Evolutionary conservation across 2,329 filamentous ascomycete genomes (phyloP).

Genomic region (Tothia fuscella): DNA sequence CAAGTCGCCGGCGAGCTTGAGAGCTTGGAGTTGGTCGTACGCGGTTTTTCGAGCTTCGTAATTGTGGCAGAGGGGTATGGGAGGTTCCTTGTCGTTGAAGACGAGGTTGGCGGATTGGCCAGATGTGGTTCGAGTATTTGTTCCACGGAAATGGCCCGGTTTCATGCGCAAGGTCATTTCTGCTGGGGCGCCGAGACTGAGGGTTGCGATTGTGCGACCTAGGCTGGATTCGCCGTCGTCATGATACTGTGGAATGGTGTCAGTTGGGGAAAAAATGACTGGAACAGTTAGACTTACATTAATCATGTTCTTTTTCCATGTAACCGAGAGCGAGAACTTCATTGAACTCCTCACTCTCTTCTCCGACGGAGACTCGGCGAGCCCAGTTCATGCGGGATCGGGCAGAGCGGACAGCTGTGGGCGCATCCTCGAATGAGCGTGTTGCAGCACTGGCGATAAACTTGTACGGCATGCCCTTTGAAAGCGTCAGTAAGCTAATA

Average conservation of each 20-base stretch:
- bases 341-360: slow-evolving; percentile 41
- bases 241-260: too few species aligned
- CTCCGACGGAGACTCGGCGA: slow-evolving; percentile 29
- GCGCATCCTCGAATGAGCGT: slow-evolving; percentile 16
- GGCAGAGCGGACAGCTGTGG: slow-evolving; percentile 35
- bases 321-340: slow-evolving; percentile 53
- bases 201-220: slow-evolving; percentile 49
- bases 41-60: slow-evolving; percentile 24
- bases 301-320: slow-evolving; percentile 47
- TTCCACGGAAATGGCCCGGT: slow-evolving; percentile 28
- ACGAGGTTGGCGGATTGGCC: slow-evolving; percentile 9
- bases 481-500: too few species aligned
- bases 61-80: slow-evolving; percentile 20
- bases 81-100: slow-evolving; percentile 9
- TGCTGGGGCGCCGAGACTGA: slow-evolving; percentile 47
- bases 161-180: slow-evolving; percentile 49
- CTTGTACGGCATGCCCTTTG: slow-evolving; percentile 56
- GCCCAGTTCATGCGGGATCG: slow-evolving; percentile 46
- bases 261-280: slow-evolving; percentile 23
- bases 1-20: slow-evolving; percentile 19
- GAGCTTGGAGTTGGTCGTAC: slow-evolving; percentile 18
- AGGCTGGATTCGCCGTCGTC: slow-evolving; percentile 55
- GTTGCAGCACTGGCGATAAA: slow-evolving; percentile 44
- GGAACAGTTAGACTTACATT: too few species aligned
- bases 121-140: too few species aligned